Percentiles rank a stretch among this genome's conserved stretches.
Evolutionary conservation across 2,329 filamentous ascomycete genomes (phyloP).

Genomic region (Calonectria pteridis): DNA sequence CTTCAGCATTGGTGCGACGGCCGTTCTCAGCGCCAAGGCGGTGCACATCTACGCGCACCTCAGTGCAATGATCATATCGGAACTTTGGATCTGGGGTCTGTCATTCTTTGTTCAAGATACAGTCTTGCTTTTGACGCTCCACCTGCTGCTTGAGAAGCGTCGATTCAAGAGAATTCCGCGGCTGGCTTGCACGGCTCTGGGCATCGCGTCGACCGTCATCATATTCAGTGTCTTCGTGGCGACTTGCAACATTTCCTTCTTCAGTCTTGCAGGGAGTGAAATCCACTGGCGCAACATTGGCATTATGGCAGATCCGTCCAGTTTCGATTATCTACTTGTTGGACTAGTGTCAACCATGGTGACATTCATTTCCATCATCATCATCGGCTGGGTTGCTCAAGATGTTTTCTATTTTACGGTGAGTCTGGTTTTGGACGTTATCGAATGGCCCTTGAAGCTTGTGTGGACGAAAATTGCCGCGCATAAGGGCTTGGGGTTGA

Average conservation of each 20-base stretch:
- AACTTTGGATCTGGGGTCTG: constrained; percentile 38
- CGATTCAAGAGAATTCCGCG: neutral
- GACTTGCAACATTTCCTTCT: constrained; percentile 46
- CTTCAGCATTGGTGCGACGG: constrained; percentile 37
- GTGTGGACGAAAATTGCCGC: neutral
- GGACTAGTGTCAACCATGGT: constrained; percentile 45
- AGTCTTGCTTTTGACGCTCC: constrained; percentile 34
- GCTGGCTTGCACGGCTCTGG: constrained; percentile 12
- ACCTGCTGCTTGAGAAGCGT: constrained; percentile 30
- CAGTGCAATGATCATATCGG: constrained; percentile 28
- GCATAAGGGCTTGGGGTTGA: neutral
- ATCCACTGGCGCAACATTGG: constrained; percentile 52
- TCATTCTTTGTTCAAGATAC: constrained; percentile 45
- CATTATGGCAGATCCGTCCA: constrained; percentile 47
- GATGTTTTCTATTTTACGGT: constrained; percentile 33
- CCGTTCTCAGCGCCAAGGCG: constrained; percentile 38
- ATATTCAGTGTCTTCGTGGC: constrained; percentile 1
- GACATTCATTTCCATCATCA: constrained; percentile 30
- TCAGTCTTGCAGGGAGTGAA: constrained; percentile 48
- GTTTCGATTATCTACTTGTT: constrained; percentile 46
- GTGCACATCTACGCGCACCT: constrained; percentile 41
- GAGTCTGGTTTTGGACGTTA: constrained; percentile 41
- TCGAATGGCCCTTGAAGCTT: constrained; percentile 40
- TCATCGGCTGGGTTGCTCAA: constrained; percentile 44
- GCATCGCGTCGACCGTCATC: neutral